Percentiles rank a stretch among this genome's conserved stretches.
Evolutionary conservation across 768 basidiomycete genomes (phyloP).

Genomic region (Clavulina sp.): DNA sequence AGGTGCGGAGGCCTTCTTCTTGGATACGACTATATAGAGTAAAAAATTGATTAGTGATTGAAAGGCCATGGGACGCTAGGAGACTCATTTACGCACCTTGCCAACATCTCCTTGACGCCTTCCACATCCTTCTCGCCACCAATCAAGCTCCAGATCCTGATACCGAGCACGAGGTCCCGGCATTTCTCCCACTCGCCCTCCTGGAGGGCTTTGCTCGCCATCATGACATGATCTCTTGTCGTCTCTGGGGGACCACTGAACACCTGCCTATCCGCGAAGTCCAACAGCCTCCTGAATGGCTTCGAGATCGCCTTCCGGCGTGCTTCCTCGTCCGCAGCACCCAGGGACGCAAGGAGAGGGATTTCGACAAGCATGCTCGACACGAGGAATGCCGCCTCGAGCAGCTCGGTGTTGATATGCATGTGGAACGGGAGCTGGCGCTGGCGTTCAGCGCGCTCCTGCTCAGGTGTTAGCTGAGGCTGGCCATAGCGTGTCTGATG

Average conservation of each 20-base stretch:
- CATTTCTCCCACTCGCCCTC: conserved; percentile 96
- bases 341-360: conserved; percentile 82
- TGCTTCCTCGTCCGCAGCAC: conserved; percentile 84
- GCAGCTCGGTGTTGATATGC: conserved; percentile 96
- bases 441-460: conserved; percentile 91
- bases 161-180: conserved; percentile 79
- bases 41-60: conserved; percentile 5
- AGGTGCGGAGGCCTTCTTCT: conserved; percentile 91
- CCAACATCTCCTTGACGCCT: conserved; percentile 85
- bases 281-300: conserved; percentile 84
- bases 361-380: conserved; percentile 99
- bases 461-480: conserved; percentile 79
- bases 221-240: conserved; percentile 97
- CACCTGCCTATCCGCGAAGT: conserved; percentile 93
- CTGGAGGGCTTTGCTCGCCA: conserved; percentile 91
- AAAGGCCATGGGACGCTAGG: neutral
- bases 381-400: conserved; percentile 94
- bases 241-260: conserved; percentile 98
- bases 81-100: conserved; percentile 38
- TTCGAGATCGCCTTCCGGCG: conserved; percentile 91
- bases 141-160: conserved; percentile 97
- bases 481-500: conserved; percentile 68
- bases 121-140: conserved; percentile 58
- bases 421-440: conserved; percentile 97
- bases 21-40: conserved; percentile 62